phyloP scores from a whole-genome alignment of 164 flowering plant genomes.

The Berberis thunbergii region DNA sequence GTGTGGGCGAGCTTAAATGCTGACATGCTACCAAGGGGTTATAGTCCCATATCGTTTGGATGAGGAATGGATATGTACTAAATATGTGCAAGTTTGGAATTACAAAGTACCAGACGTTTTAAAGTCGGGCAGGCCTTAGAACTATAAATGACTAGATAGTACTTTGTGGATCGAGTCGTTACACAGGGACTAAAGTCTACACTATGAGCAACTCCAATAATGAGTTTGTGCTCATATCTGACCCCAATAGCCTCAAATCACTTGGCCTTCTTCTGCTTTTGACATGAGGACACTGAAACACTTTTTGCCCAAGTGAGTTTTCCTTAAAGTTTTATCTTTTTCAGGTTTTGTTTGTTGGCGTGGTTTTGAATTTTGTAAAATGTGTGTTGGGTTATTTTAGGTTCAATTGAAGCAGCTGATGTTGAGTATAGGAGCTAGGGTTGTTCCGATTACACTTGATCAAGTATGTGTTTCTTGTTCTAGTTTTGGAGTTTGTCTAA shows the following conservation, averaged over 20 bases:
- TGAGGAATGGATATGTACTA: too few relatives aligned
- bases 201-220: slow-evolving; percentile 84
- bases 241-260: slow-evolving; percentile 62
- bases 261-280: slow-evolving; percentile 82
- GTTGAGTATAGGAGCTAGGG: slow-evolving; percentile 53
- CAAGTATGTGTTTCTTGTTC: slow-evolving; percentile 32
- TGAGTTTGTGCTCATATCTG: slow-evolving; percentile 88
- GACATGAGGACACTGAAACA: slow-evolving; percentile 81
- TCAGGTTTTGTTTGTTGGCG: neutral
- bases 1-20: too few relatives aligned
- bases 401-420: slow-evolving; percentile 54
- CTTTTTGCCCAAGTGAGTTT: slow-evolving; percentile 74
- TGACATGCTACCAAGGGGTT: too few relatives aligned
- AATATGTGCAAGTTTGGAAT: too few relatives aligned
- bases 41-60: too few relatives aligned
- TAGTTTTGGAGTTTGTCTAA: too few relatives aligned
- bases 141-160: too few relatives aligned
- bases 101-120: too few relatives aligned
- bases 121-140: too few relatives aligned
- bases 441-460: slow-evolving; percentile 88
- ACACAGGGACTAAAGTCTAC: slow-evolving; percentile 62
- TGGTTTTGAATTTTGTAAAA: neutral
- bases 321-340: neutral
- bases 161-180: too few relatives aligned
- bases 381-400: slow-evolving; percentile 20